Evolutionary conservation across 148 eudicot genomes (phyloP).

Genomic region (Chenopodium berlandieri): DNA sequence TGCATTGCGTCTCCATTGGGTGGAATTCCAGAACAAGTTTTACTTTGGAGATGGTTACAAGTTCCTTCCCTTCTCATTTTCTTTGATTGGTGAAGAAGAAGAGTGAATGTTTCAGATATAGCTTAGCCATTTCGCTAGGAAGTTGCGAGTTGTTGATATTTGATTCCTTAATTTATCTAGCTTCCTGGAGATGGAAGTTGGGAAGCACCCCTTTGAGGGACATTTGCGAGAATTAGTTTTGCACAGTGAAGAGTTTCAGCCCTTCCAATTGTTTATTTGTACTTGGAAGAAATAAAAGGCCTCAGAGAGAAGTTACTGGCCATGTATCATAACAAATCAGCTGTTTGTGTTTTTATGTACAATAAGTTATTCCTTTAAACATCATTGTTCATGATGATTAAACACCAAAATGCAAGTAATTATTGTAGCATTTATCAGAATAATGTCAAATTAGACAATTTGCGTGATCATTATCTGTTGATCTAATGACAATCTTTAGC

Average conservation of each 20-base stretch:
- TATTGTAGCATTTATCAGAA: background rate
- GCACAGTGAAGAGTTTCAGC: slow-evolving; percentile 33
- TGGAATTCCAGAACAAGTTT: slow-evolving; percentile 87
- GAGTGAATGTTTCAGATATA: slow-evolving; percentile 28
- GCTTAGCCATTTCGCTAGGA: slow-evolving; percentile 4
- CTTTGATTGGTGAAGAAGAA: slow-evolving; percentile 54
- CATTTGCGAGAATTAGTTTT: slow-evolving; percentile 24
- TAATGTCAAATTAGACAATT: background rate
- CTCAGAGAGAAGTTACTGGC: slow-evolving; percentile 24
- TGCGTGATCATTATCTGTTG: background rate
- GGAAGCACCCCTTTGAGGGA: slow-evolving; percentile 18
- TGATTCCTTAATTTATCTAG: slow-evolving; percentile 26
- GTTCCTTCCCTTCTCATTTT: slow-evolving; percentile 70
- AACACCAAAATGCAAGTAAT: background rate
- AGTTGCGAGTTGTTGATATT: slow-evolving; percentile 19
- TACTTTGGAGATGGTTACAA: slow-evolving; percentile 92
- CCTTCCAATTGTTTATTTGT: slow-evolving; percentile 34
- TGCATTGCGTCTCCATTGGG: slow-evolving; percentile 93
- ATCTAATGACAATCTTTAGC: background rate
- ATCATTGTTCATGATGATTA: background rate
- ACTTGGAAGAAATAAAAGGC: slow-evolving; percentile 25
- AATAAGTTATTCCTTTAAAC: slow-evolving; percentile 12
- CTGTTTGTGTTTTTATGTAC: slow-evolving; percentile 2
- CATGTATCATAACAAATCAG: slow-evolving; percentile 30
- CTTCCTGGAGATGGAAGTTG: slow-evolving; percentile 21